Evolutionary conservation across 2,329 filamentous ascomycete species (phyloP), one percentile per base, ranked within the genome.

Genomic region (Pseudopyricularia javanii): DNA sequence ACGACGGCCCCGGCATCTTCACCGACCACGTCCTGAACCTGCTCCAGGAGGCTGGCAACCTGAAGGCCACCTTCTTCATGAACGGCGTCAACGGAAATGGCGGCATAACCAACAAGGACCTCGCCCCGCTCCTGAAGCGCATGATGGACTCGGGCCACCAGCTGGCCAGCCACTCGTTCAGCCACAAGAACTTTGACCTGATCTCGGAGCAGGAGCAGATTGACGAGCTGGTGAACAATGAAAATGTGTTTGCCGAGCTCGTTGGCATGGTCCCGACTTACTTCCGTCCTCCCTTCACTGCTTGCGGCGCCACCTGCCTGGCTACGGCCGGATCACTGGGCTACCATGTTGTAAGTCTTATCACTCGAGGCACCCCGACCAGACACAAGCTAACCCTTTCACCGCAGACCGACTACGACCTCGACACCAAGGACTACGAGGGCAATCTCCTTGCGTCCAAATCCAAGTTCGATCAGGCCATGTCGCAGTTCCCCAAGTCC

Each of bases 181-280:
- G 65, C 30, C 70, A 73, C 54, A 28, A 28, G 24, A 40, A 52
- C 50, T 52, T 52, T 32, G 50, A 52, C 37, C n/a, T 24, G 50
- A 33, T 52, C n/a, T 22, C 35, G 4, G 35, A 32, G 33, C 26
- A 47, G n/a, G 37, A 40, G 26, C 35, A 43, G 24, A 28, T 5
- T 17, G 59, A 62, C 51, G 63, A 71, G 53, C 60, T 71, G 0
- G 55, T 65, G 24, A 62, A 65, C 47, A 66, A 69, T 50, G 69
- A 74, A 59, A 64, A 66, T 14, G 70, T 68, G 0, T 53, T 73
- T 8, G 59, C 55, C 5, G 58, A 62, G n/a, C 62, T 70, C 15
- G 50, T 73, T 2, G 68, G 69, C 20, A 58, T 66, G 26, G 63
- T 68, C 53, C 70, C 70, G 1, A 70, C 68, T n/a, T 73, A 73